Evolutionary conservation across 2,329 filamentous ascomycete species (phyloP).

Genomic region (Ophiostoma tasmaniense): DNA sequence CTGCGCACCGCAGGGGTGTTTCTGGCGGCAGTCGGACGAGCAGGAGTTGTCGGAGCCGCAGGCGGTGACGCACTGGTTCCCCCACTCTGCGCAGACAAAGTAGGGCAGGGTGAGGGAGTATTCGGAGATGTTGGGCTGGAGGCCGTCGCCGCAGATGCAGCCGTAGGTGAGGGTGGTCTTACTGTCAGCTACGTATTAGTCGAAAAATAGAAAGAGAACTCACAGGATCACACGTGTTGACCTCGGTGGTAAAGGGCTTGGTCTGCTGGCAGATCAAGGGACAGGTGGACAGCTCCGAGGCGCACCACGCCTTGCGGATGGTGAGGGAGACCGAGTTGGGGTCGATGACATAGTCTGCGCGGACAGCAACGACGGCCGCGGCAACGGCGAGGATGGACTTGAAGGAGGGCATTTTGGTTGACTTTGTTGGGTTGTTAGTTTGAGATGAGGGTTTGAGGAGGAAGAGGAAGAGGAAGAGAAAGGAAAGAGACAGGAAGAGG

Average conservation of each 20-base stretch:
- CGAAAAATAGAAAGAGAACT: conserved; percentile 21
- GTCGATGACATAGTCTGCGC: conserved; percentile 53
- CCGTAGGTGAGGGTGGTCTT: conserved; percentile 51
- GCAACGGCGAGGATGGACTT: conserved; percentile 47
- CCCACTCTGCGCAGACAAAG: conserved; percentile 66
- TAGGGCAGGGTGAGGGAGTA: conserved; percentile 73
- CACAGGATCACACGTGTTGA: conserved; percentile 63
- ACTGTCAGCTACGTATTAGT: not conserved
- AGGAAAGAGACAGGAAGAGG: not conserved
- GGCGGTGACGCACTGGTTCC: conserved; percentile 54
- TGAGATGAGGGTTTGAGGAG: too few relatives aligned
- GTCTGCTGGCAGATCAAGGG: conserved; percentile 63
- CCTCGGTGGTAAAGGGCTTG: conserved; percentile 40
- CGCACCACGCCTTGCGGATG: conserved; percentile 55
- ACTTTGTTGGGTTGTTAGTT: not conserved
- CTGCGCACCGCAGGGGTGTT: conserved; percentile 66
- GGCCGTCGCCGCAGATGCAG: conserved; percentile 61
- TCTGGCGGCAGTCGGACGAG: conserved; percentile 48
- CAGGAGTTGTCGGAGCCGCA: conserved; percentile 53
- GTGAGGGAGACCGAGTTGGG: conserved; percentile 49
- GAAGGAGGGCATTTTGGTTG: conserved; percentile 45
- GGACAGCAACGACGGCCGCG: conserved; percentile 44
- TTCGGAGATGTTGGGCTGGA: conserved; percentile 62
- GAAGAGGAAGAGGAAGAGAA: too few relatives aligned
- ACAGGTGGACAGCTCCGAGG: conserved; percentile 53